Evolutionary conservation across 2,329 filamentous ascomycete genomes (phyloP), one percentile per base, ranked within the genome.

Genomic region (Alternaria metachromatica): DNA sequence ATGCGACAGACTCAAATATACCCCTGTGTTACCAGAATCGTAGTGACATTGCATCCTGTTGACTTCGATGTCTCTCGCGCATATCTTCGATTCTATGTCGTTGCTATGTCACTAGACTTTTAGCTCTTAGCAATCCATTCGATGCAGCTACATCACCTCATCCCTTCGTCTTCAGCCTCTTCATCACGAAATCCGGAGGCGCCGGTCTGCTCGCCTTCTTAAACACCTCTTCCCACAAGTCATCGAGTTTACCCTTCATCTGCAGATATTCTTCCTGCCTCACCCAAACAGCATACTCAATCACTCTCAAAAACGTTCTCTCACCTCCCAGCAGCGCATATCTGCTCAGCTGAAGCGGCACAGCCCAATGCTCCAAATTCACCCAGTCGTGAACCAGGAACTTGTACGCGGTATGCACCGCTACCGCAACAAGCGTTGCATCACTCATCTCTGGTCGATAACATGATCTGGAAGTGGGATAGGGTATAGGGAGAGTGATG

Each of bases 21-120:
- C 21, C 2, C 21, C 20, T 7, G 20, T 0, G 6, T 45, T 21
- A 21, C 7, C 3, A 3, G 6, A 7, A 7, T 18, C 43, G 20
- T 45, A 6, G 1, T 45, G 2, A 2, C 12, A 12, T 21, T 46
- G 44, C 44, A 46, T 46, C 20, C 0, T 46, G 44, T 13, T 46
- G 20, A 15, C 12, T 15, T 23, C 5, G 20, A 2, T 15, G 10
- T 46, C 1, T 0, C 12, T 46, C 0, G 44, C 20, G 7, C 44
- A 21, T 3, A 3, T 23, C 12, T 13, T 23, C 0, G 12, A 54
- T 8, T 81, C 78, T 21, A 78, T 58, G 41, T 41, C 33, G 8
- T 41, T 41, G 4, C 0, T 3, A n/a, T 41, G 2, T 41, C 3
- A 41, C 33, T 5, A 41, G 33, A 5, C 2, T 10, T 1, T 1